Base-by-base conservation (phyloP, 2,329 filamentous ascomycete species). In the Microsporum ferrugineum region DNA sequence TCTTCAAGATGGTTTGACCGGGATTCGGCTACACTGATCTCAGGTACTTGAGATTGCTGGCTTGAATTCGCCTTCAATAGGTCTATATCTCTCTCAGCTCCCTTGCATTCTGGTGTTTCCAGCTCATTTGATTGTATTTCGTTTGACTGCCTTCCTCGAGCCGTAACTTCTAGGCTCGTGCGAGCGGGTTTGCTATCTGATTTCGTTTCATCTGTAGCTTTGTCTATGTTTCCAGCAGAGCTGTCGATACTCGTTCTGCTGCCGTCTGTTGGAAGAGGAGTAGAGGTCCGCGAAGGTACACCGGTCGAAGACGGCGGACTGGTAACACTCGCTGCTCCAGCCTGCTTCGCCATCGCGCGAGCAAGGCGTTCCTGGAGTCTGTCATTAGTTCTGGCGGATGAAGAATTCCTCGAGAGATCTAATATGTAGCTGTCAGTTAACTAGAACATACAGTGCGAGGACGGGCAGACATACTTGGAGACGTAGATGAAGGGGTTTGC, bases 291-390 rank as follows among this genome's bases (percentile, higher is more conserved):
- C n/a, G 81, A 82, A 3, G 79, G 73, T 27, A 77, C 67, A 36
- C 77, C 78, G 55, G 79, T 80, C 5, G 78, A 77, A 31, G 80
- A 73, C 64, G 76, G 73, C 60, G 74, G 77, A 27, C 74, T 76
- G 33, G 76, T 78, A 34, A 77, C 70, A 60, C 77, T 78, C 43
- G 74, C 71, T 1, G 77, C 51, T n/a, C 79, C 76, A 61, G 80
- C 82, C 69, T 88, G 89, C 62, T 87, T 87, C 2, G 87, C 89
- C 68, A 96, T 84, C 34, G 91, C 94, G 70, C 89, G 89, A 34
- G 92, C 92, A 63, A 99, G 80, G 64, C 91, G 83, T 71, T 96
- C 91, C 71, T 96, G 91, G 49, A 99, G 79, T 59, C 91, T 84
- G 68, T 95, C 91, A 74, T 90, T 94, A 63, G 82, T 78, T 66